Base-by-base conservation (phyloP, 345 rosid species). In the Camelina neglecta region DNA sequence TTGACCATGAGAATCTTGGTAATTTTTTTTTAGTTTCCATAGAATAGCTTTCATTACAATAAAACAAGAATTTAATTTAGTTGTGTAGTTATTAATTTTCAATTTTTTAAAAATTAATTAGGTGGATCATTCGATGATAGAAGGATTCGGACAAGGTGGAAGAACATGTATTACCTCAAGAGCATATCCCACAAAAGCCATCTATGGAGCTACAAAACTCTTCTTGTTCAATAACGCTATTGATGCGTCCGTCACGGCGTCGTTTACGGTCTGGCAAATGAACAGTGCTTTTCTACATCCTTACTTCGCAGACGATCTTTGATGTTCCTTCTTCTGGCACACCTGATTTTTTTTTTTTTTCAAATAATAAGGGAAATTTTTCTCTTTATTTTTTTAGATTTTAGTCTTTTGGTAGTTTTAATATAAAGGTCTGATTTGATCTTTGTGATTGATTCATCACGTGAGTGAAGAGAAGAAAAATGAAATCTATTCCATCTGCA, bases 121-220 rank as follows among this genome's bases (percentile, higher is more conserved):
- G 92, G 86, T 89, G 67, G 95, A 91, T 81, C 98, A 94, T 83
- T 86, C 96, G 3, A 85, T 90, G 7, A 82, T 90, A 8, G 96
- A 90, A 78, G 86, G 87, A 68, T 91, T 90, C 59, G 98, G 88
- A 23, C 97, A 86, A 82, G 93, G 93, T 26, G 98, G 97, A 11
- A 84, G 98, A 79, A 73, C 89, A 49, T 60, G 76, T 50, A 86
- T 90, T 31, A 83, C 96, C 2, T 83, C 94, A 4, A 61, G 97
- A 58, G 86, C 84, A 12, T 93, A 88, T 79, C 96, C 98, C n/a
- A 93, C 94, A 12, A 84, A 63, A 67, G 97, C 96, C 10, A 83
- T 94, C 31, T 85, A 89, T 16, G 93, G 88, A 69, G 88, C 78
- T 48, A 86, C 98, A 4, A 75, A 67, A 44, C 65, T 94, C 23